phyloP scores from a whole-genome alignment of 2,329 filamentous ascomycete genomes.

The Scleromitrula shiraiana region DNA sequence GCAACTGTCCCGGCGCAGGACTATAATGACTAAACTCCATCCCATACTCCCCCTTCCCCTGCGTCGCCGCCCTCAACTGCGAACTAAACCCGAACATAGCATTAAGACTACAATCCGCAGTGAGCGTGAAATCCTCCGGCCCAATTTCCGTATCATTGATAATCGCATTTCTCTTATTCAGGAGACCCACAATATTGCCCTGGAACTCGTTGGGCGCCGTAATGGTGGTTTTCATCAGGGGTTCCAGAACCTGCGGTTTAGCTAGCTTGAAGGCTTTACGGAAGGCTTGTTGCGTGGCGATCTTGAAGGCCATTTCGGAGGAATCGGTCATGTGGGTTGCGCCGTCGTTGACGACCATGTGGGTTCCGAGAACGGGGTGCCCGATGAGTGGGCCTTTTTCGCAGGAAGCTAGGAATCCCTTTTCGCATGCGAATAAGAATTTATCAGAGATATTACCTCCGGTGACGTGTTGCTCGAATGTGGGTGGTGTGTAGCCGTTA shows the following conservation, averaged over 20 bases:
- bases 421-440: conserved; percentile 87
- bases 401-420: conserved; percentile 81
- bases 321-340: conserved; percentile 97
- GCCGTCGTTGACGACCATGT: conserved; percentile 92
- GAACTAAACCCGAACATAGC: conserved; percentile 97
- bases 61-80: conserved; percentile 83
- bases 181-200: conserved; percentile 83
- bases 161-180: conserved; percentile 94
- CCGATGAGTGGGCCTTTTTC: conserved; percentile 85
- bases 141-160: conserved; percentile 96
- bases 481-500: conserved; percentile 57
- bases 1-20: conserved; percentile 76
- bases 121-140: conserved; percentile 85
- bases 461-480: conserved; percentile 77
- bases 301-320: conserved; percentile 91
- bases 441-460: conserved; percentile 93
- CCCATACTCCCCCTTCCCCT: conserved; percentile 96
- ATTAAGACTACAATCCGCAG: conserved; percentile 88
- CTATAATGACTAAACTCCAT: conserved; percentile 99
- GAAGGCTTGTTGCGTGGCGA: conserved; percentile 93
- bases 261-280: conserved; percentile 81
- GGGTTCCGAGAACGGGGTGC: conserved; percentile 81
- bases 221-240: conserved; percentile 96
- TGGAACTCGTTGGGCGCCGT: conserved; percentile 97
- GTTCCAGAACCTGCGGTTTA: conserved; percentile 80